Evolutionary conservation across 2,329 filamentous ascomycete genomes (phyloP), one percentile per base, ranked within the genome.

Genomic region (Endocalyx cinctus): DNA sequence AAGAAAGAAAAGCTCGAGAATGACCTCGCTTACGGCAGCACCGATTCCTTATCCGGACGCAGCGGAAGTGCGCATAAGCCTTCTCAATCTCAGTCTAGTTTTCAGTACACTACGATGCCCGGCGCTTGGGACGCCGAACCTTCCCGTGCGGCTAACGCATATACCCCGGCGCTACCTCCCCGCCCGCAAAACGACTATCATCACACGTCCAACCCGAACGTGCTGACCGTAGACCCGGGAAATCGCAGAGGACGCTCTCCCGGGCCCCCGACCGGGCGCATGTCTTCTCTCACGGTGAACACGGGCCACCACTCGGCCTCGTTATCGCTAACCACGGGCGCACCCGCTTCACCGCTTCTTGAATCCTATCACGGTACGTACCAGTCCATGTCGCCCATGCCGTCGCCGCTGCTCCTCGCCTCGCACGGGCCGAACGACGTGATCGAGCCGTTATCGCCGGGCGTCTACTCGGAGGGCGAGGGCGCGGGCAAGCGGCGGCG

Each of bases 341-440:
- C 87, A 2, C 87, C 88, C 0, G 78, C 78, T 1, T 95, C 87
- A 42, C 92, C 90, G 1, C 69, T 97, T 31, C 76, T 95, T 2
- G 90, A 97, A 62, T 82, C 92, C 1, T 97, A 97, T 61, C 84
- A 82, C 42, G 90, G 90, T 25, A 95, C 89, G 1, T 97, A 94
- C 51, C 90, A 97, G 60, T 87, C 86, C 37, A 85, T 94, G 49
- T 95, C 89, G 0, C 89, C 90, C 0, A 95, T 96, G 87, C 89
- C 89, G 0, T 88, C 88, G 1, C 87, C 89, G 1, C 66, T 89
- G 16, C 69, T 81, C 50, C 52, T 79, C 4, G 59, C 77, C 3
- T 62, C 66, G 22, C 68, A 79, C 8, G 74, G 77, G 15, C 55
- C 8, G 8, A 23, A 8, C 20, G 50, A 59, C 10, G 43, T 62